A percentile compares a stretch with the other conserved stretches of the same genome.
These are phyloP conservation scores for Colletotrichum scovillei DNA, from an alignment of 2,329 filamentous ascomycete genomes.

Conservation along the genomic window DNA sequence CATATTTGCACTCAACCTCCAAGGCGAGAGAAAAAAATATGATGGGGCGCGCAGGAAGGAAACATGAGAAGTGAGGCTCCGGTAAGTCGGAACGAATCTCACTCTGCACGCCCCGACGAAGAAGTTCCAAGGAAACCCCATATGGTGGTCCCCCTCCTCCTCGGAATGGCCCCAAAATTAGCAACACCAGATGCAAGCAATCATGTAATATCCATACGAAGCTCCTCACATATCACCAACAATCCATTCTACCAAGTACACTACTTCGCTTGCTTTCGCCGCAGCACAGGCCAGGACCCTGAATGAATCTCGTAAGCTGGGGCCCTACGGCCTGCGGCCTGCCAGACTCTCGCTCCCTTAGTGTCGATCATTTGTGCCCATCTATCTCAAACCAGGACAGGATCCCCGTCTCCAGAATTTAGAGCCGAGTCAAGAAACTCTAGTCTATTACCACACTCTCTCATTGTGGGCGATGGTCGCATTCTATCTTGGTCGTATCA, in stretches of 20 bases:
- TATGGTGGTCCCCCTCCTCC: neutral
- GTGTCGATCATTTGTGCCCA: neutral
- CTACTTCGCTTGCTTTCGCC: neutral
- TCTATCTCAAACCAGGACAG: neutral
- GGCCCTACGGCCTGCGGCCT: neutral
- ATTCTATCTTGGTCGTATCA: neutral
- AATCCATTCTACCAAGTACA: neutral
- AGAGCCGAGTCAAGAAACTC: slow-evolving; percentile 1
- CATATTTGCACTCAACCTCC: neutral
- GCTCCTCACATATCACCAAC: neutral
- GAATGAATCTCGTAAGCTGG: neutral
- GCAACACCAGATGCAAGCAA: neutral
- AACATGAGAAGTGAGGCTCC: neutral
- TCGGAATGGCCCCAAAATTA: neutral
- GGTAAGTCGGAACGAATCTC: neutral
- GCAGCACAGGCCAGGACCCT: neutral
- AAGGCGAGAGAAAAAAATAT: neutral
- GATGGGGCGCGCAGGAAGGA: neutral
- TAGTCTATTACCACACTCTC: neutral
- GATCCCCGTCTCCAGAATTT: slow-evolving; percentile 4
- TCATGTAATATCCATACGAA: neutral
- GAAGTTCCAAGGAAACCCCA: neutral
- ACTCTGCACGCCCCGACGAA: neutral
- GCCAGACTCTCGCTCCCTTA: neutral
- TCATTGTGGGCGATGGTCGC: neutral